Base-by-base conservation (phyloP, 2,329 filamentous ascomycete genomes). In the Sphaerulina vaccinii region DNA sequence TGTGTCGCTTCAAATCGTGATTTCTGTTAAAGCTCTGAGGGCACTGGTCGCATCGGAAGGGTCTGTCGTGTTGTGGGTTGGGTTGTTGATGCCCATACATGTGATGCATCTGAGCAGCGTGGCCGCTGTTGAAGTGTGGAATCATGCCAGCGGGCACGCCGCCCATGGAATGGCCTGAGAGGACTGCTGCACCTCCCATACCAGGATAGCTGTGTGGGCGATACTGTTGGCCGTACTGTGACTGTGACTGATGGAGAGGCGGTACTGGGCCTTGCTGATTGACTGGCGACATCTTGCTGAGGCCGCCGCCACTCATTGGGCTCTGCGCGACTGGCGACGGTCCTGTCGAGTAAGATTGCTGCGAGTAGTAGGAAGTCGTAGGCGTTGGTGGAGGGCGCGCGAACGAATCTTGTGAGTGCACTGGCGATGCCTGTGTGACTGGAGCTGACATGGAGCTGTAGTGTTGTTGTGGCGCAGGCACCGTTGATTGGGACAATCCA, bases 1-100 rank as follows among this genome's bases (percentile, higher is more conserved):
- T 96, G 70, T 99, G 93, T 45, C 93, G 82, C 73, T 99, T 99
- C 62, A 97, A 72, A 66, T 97, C 93, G 67, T 97, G 93, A 60
- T 97, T 97, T 3, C 93, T 80, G 70, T 95, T 97, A 75, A 99
- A 99, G 32, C 88, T 91, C 68, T 95, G 90, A 0, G 88, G 83
- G 66, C 93, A 99, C 67, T 88, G 81, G 62, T 97, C 90, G 68
- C 93, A 99, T 71, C 91, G 91, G 77, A 95, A 97, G 0, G 93
- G 93, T 4, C 92, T 83, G 62, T 97, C 92, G 51, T 87, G 85
- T 22, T 80, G 76, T 8, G 78, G 74, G 2, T 71, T 71, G 16
- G 75, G 72, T 56, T 78, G 79, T 40, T 73, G 72, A 23, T 75
- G 73, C 11, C 75, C 75, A 56, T 81, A 77, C 58, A 79, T 75